phyloP scores from a whole-genome alignment of 2,329 filamentous ascomycete species.

The Penicillium paneum region DNA sequence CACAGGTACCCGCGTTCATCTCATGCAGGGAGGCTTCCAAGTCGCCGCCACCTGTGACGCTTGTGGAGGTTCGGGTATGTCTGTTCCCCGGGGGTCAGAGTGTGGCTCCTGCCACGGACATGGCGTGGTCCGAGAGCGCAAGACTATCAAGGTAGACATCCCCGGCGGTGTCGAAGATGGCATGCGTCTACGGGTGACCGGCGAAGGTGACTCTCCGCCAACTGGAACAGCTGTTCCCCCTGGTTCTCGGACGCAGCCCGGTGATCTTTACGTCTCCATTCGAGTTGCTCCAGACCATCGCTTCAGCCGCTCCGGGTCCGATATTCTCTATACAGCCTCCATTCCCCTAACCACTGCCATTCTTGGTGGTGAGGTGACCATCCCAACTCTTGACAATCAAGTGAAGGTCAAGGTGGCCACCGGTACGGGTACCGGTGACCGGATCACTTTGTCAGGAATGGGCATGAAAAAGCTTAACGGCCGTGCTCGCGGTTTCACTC shows the following conservation, averaged over 20 bases:
- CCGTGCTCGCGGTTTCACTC: conserved; percentile 53
- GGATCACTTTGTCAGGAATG: conserved; percentile 82
- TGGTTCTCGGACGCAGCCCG: conserved; percentile 64
- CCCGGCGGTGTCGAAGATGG: conserved; percentile 94
- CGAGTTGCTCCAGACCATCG: conserved; percentile 84
- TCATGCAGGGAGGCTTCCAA: conserved; percentile 91
- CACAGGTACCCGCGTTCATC: conserved; percentile 80
- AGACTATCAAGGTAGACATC: conserved; percentile 84
- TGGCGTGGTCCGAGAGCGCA: conserved; percentile 78
- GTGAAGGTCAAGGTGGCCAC: conserved; percentile 89
- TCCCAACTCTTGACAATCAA: conserved; percentile 86
- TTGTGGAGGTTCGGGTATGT: conserved; percentile 75
- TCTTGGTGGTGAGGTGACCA: conserved; percentile 81
- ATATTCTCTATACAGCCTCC: conserved; percentile 87
- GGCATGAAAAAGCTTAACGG: conserved; percentile 84
- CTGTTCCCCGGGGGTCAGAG: conserved; percentile 74
- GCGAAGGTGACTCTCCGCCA: conserved; percentile 80
- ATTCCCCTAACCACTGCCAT: conserved; percentile 91
- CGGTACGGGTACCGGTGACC: conserved; percentile 88
- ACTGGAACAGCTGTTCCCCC: conserved; percentile 67
- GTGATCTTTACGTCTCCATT: conserved; percentile 89
- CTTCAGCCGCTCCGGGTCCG: conserved; percentile 81
- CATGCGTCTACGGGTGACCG: conserved; percentile 81
- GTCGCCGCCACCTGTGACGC: conserved; percentile 84
- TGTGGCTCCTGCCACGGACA: conserved; percentile 77